These are phyloP conservation scores for Aspergillus sp. DNA, from an alignment of 2,329 filamentous ascomycete genomes.

Conservation along the genomic window DNA sequence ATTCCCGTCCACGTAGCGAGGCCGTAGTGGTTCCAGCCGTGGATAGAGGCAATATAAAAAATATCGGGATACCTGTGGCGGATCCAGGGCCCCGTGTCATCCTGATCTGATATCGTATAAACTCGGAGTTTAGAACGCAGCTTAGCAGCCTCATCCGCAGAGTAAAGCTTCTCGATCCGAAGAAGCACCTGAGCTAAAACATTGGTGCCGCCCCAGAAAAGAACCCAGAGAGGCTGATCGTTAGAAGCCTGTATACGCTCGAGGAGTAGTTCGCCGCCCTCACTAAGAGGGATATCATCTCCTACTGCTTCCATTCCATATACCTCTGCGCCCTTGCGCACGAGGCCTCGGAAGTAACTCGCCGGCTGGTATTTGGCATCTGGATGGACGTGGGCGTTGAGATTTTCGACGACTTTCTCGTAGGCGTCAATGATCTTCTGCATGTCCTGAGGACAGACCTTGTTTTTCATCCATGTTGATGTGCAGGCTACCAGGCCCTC, in stretches of 20 bases:
- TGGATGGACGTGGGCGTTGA: constrained; percentile 51
- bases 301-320: constrained; percentile 40
- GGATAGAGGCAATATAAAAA: constrained; percentile 57
- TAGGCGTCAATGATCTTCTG: constrained; percentile 48
- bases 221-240: constrained; percentile 51
- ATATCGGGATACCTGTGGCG: constrained; percentile 55
- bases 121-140: constrained; percentile 44
- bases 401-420: constrained; percentile 45
- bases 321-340: constrained; percentile 9
- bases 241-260: constrained; percentile 34
- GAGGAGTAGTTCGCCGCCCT: constrained; percentile 49
- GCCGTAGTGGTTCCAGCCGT: constrained; percentile 57
- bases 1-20: constrained; percentile 59
- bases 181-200: constrained; percentile 52
- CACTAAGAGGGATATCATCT: constrained; percentile 36
- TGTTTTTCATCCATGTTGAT: constrained; percentile 47
- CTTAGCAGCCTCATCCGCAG: constrained; percentile 29
- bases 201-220: constrained; percentile 57
- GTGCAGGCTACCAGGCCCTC: constrained; percentile 49
- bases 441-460: constrained; percentile 46
- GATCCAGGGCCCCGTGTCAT: constrained; percentile 58
- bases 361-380: constrained; percentile 44
- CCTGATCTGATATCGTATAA: constrained; percentile 60
- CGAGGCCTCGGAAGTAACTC: constrained; percentile 35
- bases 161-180: constrained; percentile 25